phyloP scores from a whole-genome alignment of 176 grass and related monocot species.

The Aegilops umbellulata region DNA sequence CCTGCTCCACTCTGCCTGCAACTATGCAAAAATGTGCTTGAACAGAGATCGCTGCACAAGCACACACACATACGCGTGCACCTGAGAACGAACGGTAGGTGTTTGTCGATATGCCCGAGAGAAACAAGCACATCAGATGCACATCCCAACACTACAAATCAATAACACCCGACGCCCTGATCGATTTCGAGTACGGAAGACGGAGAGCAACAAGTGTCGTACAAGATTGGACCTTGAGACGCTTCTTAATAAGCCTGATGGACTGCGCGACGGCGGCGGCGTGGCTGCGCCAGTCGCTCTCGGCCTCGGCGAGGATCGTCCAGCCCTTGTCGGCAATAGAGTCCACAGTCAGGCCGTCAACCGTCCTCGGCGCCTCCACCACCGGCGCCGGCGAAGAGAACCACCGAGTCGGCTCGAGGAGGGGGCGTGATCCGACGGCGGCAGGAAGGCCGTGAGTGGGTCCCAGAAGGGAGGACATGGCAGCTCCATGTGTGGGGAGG shows the following conservation, averaged over 20 bases:
- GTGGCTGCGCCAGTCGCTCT: conserved; percentile 95
- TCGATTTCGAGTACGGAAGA: neutral
- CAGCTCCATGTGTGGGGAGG: conserved; percentile 10
- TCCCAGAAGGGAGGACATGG: conserved; percentile 5
- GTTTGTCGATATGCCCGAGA: conserved; percentile 24
- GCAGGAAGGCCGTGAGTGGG: neutral
- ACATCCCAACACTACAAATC: neutral
- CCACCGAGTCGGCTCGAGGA: conserved; percentile 17
- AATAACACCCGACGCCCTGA: neutral
- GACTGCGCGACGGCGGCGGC: conserved; percentile 82
- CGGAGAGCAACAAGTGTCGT: neutral
- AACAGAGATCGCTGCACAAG: too few relatives aligned
- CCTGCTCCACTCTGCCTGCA: neutral
- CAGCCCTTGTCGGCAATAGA: conserved; percentile 75
- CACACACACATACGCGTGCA: neutral
- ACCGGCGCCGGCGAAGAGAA: conserved; percentile 52
- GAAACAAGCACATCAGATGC: neutral
- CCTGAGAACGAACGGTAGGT: neutral
- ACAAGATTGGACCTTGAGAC: conserved; percentile 62
- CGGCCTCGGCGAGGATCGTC: conserved; percentile 72
- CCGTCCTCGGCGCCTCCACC: conserved; percentile 51
- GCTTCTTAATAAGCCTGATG: conserved; percentile 87
- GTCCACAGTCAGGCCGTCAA: conserved; percentile 71
- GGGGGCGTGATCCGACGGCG: neutral
- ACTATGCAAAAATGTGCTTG: neutral